Evolutionary conservation across 495 filamentous ascomycete species (phyloP).

Genomic region (Podospora pseudopauciseta): DNA sequence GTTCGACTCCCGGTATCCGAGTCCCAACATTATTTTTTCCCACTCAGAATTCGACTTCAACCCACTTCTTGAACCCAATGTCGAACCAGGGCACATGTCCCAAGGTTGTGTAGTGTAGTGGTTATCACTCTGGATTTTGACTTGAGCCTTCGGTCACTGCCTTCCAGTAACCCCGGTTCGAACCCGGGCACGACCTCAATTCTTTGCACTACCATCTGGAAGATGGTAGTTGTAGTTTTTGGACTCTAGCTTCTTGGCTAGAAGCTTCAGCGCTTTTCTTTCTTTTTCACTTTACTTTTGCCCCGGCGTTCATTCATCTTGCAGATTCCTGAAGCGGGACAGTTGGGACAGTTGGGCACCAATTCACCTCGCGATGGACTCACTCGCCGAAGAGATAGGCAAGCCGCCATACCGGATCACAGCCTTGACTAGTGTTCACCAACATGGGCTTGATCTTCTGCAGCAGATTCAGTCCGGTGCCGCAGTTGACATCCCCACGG

Average conservation of each 20-base stretch:
- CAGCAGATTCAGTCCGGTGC: no score
- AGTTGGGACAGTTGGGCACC: no score
- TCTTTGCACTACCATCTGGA: neutral
- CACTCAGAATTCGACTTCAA: neutral
- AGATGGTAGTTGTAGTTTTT: neutral
- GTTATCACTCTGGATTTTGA: conserved; percentile 8
- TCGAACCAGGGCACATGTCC: neutral
- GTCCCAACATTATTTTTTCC: neutral
- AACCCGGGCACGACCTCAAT: conserved; percentile 4
- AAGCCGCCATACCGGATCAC: no score
- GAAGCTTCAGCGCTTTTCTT: neutral
- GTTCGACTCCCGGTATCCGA: conserved; percentile 17
- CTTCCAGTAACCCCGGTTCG: conserved; percentile 7
- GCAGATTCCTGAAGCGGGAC: no score
- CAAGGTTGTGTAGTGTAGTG: conserved; percentile 8
- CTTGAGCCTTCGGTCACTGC: neutral
- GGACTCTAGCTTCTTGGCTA: neutral
- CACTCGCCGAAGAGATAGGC: no score
- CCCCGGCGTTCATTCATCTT: no score
- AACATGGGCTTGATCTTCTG: no score
- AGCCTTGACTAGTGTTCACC: no score
- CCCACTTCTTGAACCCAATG: neutral
- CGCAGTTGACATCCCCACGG: no score
- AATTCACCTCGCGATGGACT: no score
- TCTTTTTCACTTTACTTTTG: no score